These are phyloP conservation scores for Babesia gibsoni DNA, from an alignment of 169 alveolate genomes.

Conservation along the genomic window DNA sequence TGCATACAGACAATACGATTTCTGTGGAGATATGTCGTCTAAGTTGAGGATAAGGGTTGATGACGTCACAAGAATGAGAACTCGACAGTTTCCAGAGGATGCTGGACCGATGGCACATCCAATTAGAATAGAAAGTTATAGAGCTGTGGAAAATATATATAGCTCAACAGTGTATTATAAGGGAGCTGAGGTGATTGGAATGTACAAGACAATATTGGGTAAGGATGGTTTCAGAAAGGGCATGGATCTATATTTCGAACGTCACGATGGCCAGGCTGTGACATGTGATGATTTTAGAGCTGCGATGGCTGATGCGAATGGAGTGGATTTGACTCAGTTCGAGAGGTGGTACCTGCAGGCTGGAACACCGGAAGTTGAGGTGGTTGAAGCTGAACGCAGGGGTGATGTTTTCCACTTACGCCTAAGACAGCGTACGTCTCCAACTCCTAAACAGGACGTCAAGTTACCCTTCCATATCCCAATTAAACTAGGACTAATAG, in stretches of 20 bases:
- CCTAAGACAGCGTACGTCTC: conserved; percentile 80
- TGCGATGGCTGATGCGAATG: conserved; percentile 88
- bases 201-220: conserved; percentile 90
- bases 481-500: conserved; percentile 79
- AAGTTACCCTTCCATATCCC: conserved; percentile 88
- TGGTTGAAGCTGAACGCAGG: conserved; percentile 50
- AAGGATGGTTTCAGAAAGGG: conserved; percentile 89
- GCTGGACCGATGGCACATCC: conserved; percentile 92
- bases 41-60: conserved; percentile 80
- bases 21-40: conserved; percentile 77
- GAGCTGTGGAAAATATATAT: conserved; percentile 89
- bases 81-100: conserved; percentile 87
- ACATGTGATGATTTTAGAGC: conserved; percentile 91
- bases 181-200: conserved; percentile 93
- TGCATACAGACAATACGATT: conserved; percentile 87
- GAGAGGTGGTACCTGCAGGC: conserved; percentile 87
- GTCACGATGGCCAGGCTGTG: conserved; percentile 89
- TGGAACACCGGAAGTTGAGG: conserved; percentile 74
- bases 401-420: conserved; percentile 69
- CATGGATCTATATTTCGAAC: conserved; percentile 85
- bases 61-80: conserved; percentile 77
- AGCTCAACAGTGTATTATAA: conserved; percentile 90
- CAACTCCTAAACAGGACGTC: conserved; percentile 83
- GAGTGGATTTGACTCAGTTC: conserved; percentile 81
- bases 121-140: conserved; percentile 87